Percentiles rank a stretch among this genome's conserved stretches.
Conservation (phyloP, 306 rosid species). For the Vachellia pachyceras region DNA sequence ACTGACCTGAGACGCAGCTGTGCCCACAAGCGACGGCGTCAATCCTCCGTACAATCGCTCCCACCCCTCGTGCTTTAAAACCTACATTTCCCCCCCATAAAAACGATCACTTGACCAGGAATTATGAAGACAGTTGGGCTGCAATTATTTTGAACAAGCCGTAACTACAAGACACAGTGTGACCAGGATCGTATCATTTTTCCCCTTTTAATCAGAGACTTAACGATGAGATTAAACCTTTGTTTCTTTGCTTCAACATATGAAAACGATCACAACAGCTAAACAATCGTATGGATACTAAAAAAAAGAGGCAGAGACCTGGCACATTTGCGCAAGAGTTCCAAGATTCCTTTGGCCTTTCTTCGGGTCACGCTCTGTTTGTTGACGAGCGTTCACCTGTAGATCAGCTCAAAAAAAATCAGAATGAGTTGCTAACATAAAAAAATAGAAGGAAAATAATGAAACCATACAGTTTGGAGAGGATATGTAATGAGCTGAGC, state of each 20-base stretch:
- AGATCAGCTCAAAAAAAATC: slow-evolving; percentile 39
- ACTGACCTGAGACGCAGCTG: slow-evolving; percentile 96
- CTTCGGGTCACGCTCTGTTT: slow-evolving; percentile 87
- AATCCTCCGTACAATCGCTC: slow-evolving; percentile 87
- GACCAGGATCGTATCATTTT: background rate
- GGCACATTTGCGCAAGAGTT: slow-evolving; percentile 66
- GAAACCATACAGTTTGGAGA: slow-evolving; percentile 76
- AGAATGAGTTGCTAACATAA: background rate
- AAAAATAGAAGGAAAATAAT: background rate
- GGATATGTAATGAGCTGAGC: slow-evolving; percentile 98
- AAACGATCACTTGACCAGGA: slow-evolving; percentile 4
- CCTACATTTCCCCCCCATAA: slow-evolving; percentile 54
- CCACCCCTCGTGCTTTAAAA: slow-evolving; percentile 92
- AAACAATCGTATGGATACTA: slow-evolving; percentile 29
- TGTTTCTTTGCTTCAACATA: slow-evolving; percentile 1
- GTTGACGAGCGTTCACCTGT: slow-evolving; percentile 94
- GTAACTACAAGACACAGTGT: background rate
- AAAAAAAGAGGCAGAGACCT: slow-evolving; percentile 51
- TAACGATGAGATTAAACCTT: background rate
- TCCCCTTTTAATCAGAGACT: slow-evolving; percentile 8
- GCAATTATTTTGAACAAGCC: background rate
- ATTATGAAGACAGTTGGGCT: background rate
- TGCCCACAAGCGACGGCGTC: slow-evolving; percentile 78
- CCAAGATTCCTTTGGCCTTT: slow-evolving; percentile 61
- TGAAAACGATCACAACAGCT: background rate